Evolutionary conservation across 768 basidiomycete species (phyloP).

Genomic region (Suillus tomentosus): DNA sequence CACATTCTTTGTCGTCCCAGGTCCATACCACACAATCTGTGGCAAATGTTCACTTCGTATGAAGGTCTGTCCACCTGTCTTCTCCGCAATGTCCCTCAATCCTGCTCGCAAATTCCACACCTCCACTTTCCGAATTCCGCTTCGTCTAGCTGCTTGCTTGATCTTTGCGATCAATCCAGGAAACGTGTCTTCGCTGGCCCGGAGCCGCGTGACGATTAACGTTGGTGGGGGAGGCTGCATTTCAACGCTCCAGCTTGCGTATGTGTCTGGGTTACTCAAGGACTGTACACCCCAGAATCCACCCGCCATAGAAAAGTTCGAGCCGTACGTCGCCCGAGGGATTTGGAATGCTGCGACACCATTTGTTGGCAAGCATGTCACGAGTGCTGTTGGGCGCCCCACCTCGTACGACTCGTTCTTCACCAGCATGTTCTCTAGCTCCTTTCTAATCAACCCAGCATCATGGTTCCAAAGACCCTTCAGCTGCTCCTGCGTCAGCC

Average conservation of each 20-base stretch:
- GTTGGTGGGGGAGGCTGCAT: constrained; percentile 30
- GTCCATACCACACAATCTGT: constrained; percentile 53
- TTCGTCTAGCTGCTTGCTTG: constrained; percentile 35
- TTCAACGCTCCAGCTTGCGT: constrained; percentile 52
- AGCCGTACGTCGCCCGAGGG: constrained; percentile 31
- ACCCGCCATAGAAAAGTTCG: constrained; percentile 17
- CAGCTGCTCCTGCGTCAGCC: constrained; percentile 41
- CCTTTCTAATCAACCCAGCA: constrained; percentile 36
- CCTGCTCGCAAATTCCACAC: constrained; percentile 47
- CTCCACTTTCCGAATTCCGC: constrained; percentile 43
- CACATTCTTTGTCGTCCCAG: constrained; percentile 34
- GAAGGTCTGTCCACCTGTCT: constrained; percentile 33
- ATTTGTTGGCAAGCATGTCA: constrained; percentile 44
- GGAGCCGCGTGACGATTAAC: constrained; percentile 47
- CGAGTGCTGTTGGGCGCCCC: constrained; percentile 22
- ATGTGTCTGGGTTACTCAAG: constrained; percentile 21
- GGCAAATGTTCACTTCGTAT: constrained; percentile 43
- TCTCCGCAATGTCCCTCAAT: constrained; percentile 29
- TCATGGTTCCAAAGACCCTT: constrained; percentile 44
- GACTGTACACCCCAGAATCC: constrained; percentile 25
- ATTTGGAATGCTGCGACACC: constrained; percentile 51
- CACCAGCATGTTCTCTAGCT: constrained; percentile 23
- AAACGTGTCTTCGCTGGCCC: constrained; percentile 33
- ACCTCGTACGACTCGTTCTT: constrained; percentile 12
- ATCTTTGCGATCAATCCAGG: constrained; percentile 37